Base-by-base conservation (phyloP, 225 moss, liverwort and hornwort genomes). In the Marchantia polymorpha region DNA sequence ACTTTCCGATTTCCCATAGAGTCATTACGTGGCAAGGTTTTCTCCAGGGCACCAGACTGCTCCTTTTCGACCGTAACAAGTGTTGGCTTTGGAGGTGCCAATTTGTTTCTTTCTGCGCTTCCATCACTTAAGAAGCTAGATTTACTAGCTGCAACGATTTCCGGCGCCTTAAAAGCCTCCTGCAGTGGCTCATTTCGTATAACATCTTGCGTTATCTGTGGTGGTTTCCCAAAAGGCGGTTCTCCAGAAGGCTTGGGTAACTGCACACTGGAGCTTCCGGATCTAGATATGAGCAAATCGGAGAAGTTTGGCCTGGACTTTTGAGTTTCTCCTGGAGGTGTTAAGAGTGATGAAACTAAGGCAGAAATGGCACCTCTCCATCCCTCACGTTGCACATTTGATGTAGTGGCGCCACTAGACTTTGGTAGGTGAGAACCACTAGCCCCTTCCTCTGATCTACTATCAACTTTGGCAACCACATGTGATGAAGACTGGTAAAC, bases 311-410 rank as follows among this genome's bases (percentile, higher is more conserved):
- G 75, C 47, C 60, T 61, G 39, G 58, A 60, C 30, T 76, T 76
- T 4, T 59, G 75, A 19, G 39, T 31, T 10, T 59, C 75, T 31
- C 14, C 20, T 10, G 31, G 55, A 59, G 75, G 59, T 27, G 46
- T 60, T 46, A 76, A 60, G 23, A 76, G 75, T 16, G 75, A 76
- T 76, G 59, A 76, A 17, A 76, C 75, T 46, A 60, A 76, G 58
- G 75, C 75, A 6, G 75, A 76, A 46, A 76, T 76, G 59, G 59
- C 75, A 39, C 75, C 75, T 60, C 75, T 31, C 59, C 22, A 76
- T 46, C 58, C 39, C 17, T 61, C 75, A 39, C 10, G 58, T 30
- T 30, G 30, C 11, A 73, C 73, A 50, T 52, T 26, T 27, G 70
- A 30, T 66, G 69, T 14, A 17, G 69, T 19, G 49, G 13, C 22